Percentiles rank a stretch among this genome's conserved stretches.
phyloP scores from a whole-genome alignment of 1,284 basidiomycete genomes.

The Meira nashicola region DNA sequence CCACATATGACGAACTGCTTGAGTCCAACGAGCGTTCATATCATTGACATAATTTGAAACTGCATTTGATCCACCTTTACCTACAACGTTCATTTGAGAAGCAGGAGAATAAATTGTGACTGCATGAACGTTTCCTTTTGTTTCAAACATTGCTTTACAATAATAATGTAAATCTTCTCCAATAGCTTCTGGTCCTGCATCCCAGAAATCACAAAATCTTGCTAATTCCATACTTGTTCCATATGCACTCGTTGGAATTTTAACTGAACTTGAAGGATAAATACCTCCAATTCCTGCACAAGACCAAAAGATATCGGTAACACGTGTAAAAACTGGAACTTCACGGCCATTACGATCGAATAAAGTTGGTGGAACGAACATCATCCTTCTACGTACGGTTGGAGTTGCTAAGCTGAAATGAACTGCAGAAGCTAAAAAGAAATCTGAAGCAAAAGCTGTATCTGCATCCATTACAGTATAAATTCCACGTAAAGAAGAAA shows the following conservation, averaged over 20 bases:
- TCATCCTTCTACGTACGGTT: slow-evolving; percentile 30
- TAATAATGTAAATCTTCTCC: slow-evolving; percentile 54
- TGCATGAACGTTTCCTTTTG: slow-evolving; percentile 43
- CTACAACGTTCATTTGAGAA: slow-evolving; percentile 50
- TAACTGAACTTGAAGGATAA: slow-evolving; percentile 44
- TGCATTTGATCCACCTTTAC: slow-evolving; percentile 24
- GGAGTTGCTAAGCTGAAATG: slow-evolving; percentile 40
- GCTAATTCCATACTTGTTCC: slow-evolving; percentile 41
- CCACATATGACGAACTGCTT: slow-evolving; percentile 50
- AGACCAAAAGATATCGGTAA: slow-evolving; percentile 50
- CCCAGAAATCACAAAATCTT: slow-evolving; percentile 48
- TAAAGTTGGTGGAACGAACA: slow-evolving; percentile 46
- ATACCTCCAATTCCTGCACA: slow-evolving; percentile 45
- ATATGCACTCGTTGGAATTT: slow-evolving; percentile 52
- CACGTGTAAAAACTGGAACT: slow-evolving; percentile 45
- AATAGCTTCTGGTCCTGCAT: slow-evolving; percentile 48
- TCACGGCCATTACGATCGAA: slow-evolving; percentile 51
- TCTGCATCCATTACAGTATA: slow-evolving; percentile 50
- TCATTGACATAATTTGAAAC: slow-evolving; percentile 37
- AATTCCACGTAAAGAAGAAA: slow-evolving; percentile 18
- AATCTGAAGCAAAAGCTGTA: slow-evolving; percentile 51
- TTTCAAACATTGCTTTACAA: slow-evolving; percentile 50
- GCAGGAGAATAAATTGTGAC: slow-evolving; percentile 52
- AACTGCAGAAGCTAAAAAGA: slow-evolving; percentile 44
- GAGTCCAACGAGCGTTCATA: slow-evolving; percentile 48